These are phyloP conservation scores for Cyberlindnera mycetangii DNA, from an alignment of 805 yeast genomes.

Conservation along the genomic window DNA sequence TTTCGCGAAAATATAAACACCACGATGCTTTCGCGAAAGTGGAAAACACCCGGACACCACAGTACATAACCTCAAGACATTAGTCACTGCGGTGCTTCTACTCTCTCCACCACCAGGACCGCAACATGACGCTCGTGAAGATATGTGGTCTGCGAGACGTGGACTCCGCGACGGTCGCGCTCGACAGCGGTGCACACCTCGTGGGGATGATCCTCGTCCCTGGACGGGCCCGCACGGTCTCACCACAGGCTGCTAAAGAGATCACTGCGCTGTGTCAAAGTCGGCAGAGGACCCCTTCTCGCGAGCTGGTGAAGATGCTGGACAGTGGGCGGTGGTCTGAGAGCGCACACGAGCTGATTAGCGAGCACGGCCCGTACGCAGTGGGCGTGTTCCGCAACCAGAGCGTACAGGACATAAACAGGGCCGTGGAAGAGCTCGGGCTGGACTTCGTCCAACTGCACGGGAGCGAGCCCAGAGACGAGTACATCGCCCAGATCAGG, in stretches of 20 bases:
- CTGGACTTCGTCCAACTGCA: constrained; percentile 87
- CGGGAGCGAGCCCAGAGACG: constrained; percentile 62
- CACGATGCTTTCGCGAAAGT: no score
- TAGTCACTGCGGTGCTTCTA: no score
- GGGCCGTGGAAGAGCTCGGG: constrained; percentile 37
- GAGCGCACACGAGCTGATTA: constrained; percentile 25
- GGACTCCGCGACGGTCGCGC: constrained; percentile 70
- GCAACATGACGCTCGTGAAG: constrained; percentile 52
- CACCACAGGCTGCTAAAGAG: constrained; percentile 40
- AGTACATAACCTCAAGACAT: no score
- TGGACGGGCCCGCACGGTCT: constrained; percentile 67
- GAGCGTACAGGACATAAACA: constrained; percentile 55
- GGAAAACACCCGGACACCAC: no score
- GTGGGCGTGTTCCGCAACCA: constrained; percentile 95
- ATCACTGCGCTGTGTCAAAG: constrained; percentile 39
- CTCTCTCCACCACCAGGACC: no score
- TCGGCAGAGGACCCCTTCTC: constrained; percentile 7
- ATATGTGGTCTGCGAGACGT: constrained; percentile 76
- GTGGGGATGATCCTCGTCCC: constrained; percentile 91
- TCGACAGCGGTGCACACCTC: constrained; percentile 68
- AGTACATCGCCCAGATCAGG: constrained; percentile 31
- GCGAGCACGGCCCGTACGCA: constrained; percentile 54
- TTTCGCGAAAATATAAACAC: no score
- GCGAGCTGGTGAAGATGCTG: constrained; percentile 5
- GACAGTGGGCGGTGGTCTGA: constrained; percentile 6